Percentiles rank a stretch among this genome's conserved stretches.
Conservation (phyloP, 176 grass and related monocot species). For the Juncus inflexus region DNA sequence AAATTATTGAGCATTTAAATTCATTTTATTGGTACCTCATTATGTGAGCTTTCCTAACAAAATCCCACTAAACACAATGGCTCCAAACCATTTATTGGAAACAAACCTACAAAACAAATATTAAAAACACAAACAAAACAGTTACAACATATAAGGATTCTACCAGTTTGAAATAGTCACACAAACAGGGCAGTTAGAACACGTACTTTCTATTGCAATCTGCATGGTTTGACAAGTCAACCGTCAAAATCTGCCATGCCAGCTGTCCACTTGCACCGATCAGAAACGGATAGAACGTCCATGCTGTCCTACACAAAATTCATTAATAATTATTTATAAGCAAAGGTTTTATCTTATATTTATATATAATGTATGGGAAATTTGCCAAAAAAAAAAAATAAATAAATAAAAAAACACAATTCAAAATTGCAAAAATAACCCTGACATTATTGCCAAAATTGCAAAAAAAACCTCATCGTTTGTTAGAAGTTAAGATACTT, state of each 20-base stretch:
- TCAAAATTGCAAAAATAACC: too few relatives aligned
- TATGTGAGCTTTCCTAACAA: slow-evolving; percentile 54
- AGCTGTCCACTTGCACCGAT: slow-evolving; percentile 50
- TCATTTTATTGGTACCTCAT: slow-evolving; percentile 26
- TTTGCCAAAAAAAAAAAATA: too few relatives aligned
- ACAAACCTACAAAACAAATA: slow-evolving; percentile 51
- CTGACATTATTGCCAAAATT: too few relatives aligned
- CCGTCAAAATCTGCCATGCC: slow-evolving; percentile 70
- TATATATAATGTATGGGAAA: too few relatives aligned
- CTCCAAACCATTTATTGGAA: slow-evolving; percentile 96
- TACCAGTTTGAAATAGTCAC: background rate
- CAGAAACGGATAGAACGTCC: slow-evolving; percentile 75
- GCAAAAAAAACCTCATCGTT: too few relatives aligned
- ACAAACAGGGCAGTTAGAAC: background rate
- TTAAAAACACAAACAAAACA: background rate
- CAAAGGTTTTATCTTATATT: too few relatives aligned
- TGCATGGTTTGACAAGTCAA: slow-evolving; percentile 49
- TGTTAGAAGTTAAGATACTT: too few relatives aligned
- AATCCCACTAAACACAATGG: slow-evolving; percentile 61
- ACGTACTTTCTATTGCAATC: slow-evolving; percentile 82
- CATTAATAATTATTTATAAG: background rate
- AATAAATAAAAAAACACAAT: too few relatives aligned
- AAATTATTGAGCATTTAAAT: too few relatives aligned
- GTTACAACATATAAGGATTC: background rate
- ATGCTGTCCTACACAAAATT: slow-evolving; percentile 50